Percentiles rank a stretch among this genome's conserved stretches.
These are phyloP conservation scores for Fusarium sp. DNA, from an alignment of 2,329 filamentous ascomycete genomes.

Conservation along the genomic window DNA sequence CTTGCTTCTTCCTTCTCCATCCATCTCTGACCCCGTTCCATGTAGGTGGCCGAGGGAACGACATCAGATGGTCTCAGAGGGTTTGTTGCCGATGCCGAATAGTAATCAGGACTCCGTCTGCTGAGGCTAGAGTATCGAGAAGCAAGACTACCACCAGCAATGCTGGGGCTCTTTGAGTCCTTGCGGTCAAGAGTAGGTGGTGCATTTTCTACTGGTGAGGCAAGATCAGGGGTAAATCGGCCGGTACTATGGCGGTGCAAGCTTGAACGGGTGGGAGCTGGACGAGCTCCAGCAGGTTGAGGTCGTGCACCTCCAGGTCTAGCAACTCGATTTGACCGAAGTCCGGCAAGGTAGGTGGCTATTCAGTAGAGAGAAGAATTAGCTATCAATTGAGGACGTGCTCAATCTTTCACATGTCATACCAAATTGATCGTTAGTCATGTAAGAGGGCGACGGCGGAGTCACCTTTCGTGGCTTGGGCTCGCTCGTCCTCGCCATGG, in stretches of 20 bases:
- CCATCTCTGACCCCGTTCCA: slow-evolving; percentile 81
- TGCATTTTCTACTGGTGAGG: slow-evolving; percentile 49
- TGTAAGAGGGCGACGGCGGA: slow-evolving; percentile 74
- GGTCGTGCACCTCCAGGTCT: slow-evolving; percentile 81
- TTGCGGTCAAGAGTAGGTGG: slow-evolving; percentile 47
- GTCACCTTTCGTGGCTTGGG: slow-evolving; percentile 68
- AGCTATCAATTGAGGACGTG: slow-evolving; percentile 33
- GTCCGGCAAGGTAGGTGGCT: slow-evolving; percentile 80
- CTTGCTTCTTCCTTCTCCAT: slow-evolving; percentile 85
- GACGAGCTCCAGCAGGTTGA: slow-evolving; percentile 61
- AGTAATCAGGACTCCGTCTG: slow-evolving; percentile 66
- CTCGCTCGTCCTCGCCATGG: slow-evolving; percentile 54
- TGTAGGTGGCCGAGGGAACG: slow-evolving; percentile 77
- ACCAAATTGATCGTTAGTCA: slow-evolving; percentile 79
- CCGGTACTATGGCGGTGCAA: slow-evolving; percentile 50
- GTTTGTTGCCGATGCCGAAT: slow-evolving; percentile 59
- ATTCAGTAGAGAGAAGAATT: slow-evolving; percentile 42
- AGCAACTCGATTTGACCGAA: slow-evolving; percentile 77
- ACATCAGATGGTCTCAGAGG: slow-evolving; percentile 72
- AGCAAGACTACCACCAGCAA: slow-evolving; percentile 61
- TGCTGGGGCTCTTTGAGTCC: slow-evolving; percentile 57
- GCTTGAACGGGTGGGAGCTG: slow-evolving; percentile 50
- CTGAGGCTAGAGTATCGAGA: slow-evolving; percentile 66
- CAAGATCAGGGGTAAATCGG: slow-evolving; percentile 53
- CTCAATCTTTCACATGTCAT: slow-evolving; percentile 44